Evolutionary conservation across 768 basidiomycete species (phyloP), one percentile per base, ranked within the genome.

Genomic region (Naganishia antarctica): DNA sequence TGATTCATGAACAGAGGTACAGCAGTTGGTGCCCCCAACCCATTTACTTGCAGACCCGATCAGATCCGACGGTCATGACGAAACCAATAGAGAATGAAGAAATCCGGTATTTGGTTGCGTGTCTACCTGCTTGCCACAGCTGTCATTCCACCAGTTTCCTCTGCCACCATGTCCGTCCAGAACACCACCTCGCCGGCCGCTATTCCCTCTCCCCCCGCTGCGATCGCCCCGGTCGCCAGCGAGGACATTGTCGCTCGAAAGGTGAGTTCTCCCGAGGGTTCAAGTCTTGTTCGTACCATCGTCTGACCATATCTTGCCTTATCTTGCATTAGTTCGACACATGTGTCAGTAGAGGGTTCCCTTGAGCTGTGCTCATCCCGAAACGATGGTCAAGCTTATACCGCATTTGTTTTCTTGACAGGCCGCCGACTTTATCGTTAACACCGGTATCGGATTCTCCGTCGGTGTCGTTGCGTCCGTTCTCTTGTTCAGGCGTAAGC

Each of bases 241-340:
- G 93, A 97, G 81, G 88, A 94, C 77, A 84, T 89, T 71, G 81
- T 96, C 68, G 86, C 85, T 29, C 86, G 91, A 80, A 97, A 97
- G 86, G 93, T 89, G 61, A 44, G 78, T 64, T n/a, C n/a, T n/a
- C n/a, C n/a, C n/a, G n/a, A n/a, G n/a, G 13, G 9, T 37, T 46
- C 2, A 7, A n/a, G 37, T 41, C n/a, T 18, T n/a, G n/a, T 53
- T 15, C n/a, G 18, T 18, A 23, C 12, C 4, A 28, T 8, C 12
- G 43, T 44, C 66, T 66, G 58, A 61, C 60, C n/a, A 34, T 60
- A 1, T 43, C 32, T 48, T 31, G 25, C 40, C 29, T 57, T 2
- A 31, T 28, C n/a, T 26, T 46, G 12, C 31, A 2, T 29, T 31
- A 77, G 76, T 75, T 75, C 59, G 74, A 75, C 68, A 74, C 73